A percentile compares a stretch with the other conserved stretches of the same genome.
These are phyloP conservation scores for Berberis vulgaris DNA, from an alignment of 164 flowering plant species.

Conservation along the genomic window DNA sequence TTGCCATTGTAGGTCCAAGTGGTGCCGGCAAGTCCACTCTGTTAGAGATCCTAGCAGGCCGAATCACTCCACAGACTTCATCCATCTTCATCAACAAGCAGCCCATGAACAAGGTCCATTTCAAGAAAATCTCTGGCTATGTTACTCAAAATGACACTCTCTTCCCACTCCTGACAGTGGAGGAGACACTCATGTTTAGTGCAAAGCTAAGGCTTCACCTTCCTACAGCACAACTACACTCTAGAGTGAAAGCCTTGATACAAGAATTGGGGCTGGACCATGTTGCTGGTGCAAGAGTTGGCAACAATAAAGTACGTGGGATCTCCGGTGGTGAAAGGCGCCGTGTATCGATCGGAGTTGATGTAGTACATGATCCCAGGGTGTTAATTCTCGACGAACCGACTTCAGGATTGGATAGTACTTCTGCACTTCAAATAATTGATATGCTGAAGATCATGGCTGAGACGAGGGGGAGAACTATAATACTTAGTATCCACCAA, in stretches of 20 bases:
- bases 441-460: conserved; percentile 90
- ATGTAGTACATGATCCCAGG: conserved; percentile 74
- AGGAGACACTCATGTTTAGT: conserved; percentile 78
- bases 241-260: conserved; percentile 47
- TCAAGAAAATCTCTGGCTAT: conserved; percentile 75
- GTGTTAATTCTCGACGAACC: conserved; percentile 91
- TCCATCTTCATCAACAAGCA: conserved; percentile 47
- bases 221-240: conserved; percentile 19
- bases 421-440: conserved; percentile 76
- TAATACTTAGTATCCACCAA: conserved; percentile 83
- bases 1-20: conserved; percentile 90
- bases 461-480: conserved; percentile 61
- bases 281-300: conserved; percentile 52
- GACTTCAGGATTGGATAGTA: conserved; percentile 90
- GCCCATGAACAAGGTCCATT: conserved; percentile 39
- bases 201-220: conserved; percentile 59
- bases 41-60: conserved; percentile 69
- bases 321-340: conserved; percentile 96
- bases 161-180: conserved; percentile 48
- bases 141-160: conserved; percentile 83
- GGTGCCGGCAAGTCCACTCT: conserved; percentile 91
- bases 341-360: conserved; percentile 89
- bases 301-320: conserved; percentile 62
- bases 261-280: conserved; percentile 64
- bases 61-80: conserved; percentile 34